phyloP scores from a whole-genome alignment of 305 asterid species.

The Rubia tinctorum region DNA sequence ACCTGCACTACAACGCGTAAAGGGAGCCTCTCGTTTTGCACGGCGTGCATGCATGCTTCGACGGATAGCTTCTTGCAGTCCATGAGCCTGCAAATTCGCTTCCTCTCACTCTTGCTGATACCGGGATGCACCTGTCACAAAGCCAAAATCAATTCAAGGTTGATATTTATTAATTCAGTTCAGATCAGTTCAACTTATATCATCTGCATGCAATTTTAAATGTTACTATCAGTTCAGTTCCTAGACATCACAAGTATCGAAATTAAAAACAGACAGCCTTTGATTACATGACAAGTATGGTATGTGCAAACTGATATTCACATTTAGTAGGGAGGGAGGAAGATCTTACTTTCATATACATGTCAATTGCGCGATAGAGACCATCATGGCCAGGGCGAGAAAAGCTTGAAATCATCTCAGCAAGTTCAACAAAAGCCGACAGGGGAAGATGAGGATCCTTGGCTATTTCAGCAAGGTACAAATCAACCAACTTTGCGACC shows the following conservation, averaged over 20 bases:
- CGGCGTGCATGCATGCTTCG: constrained; percentile 94
- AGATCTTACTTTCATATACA: constrained; percentile 66
- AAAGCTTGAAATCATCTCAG: constrained; percentile 73
- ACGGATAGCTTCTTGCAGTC: constrained; percentile 97
- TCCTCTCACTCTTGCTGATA: constrained; percentile 84
- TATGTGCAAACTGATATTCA: no score
- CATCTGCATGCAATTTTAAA: no score
- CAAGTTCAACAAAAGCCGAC: constrained; percentile 50
- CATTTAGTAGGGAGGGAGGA: constrained; percentile 1
- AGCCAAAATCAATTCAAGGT: no score
- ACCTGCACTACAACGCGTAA: constrained; percentile 87
- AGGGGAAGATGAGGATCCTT: constrained; percentile 74
- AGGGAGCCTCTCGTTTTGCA: constrained; percentile 90
- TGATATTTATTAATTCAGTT: no score
- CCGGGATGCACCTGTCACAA: constrained; percentile 74
- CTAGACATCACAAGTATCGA: no score
- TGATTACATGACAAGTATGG: no score
- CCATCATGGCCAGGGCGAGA: constrained; percentile 80
- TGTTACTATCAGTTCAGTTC: no score
- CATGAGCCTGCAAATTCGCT: constrained; percentile 69
- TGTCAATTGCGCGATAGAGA: constrained; percentile 85
- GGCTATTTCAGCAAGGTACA: constrained; percentile 81
- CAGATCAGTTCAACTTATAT: no score
- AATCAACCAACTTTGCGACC: constrained; percentile 86
- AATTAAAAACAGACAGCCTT: no score